Evolutionary conservation across 2,329 filamentous ascomycete genomes (phyloP).

Genomic region (Paecilomyces formosus): DNA sequence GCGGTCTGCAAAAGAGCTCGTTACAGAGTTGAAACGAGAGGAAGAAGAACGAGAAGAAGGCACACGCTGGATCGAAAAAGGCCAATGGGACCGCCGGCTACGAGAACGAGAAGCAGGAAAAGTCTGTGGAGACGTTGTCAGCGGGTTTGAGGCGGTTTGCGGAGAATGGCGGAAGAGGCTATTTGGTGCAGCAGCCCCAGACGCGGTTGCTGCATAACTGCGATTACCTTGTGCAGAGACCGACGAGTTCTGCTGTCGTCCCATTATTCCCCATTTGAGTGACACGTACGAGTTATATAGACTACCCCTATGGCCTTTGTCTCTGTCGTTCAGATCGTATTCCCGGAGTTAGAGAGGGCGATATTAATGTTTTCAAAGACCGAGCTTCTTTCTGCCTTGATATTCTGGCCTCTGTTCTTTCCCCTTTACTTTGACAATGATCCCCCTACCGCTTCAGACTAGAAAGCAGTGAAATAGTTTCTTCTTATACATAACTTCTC

Average conservation of each 20-base stretch:
- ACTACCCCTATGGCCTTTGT: not conserved
- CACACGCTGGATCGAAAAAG: slow-evolving; percentile 69
- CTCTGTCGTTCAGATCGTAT: not conserved
- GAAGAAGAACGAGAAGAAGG: slow-evolving; percentile 77
- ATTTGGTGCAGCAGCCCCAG: slow-evolving; percentile 38
- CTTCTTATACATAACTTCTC: not conserved
- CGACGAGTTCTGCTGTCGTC: not conserved
- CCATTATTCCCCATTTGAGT: not conserved
- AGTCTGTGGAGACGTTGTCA: slow-evolving; percentile 80
- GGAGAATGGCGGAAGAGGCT: slow-evolving; percentile 73
- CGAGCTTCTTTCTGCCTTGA: not conserved
- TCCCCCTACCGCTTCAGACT: not conserved
- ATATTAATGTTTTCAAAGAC: not conserved
- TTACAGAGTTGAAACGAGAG: slow-evolving; percentile 77
- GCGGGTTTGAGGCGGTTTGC: slow-evolving; percentile 87
- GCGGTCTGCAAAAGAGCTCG: slow-evolving; percentile 73
- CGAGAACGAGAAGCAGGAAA: slow-evolving; percentile 70
- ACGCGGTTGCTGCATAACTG: slow-evolving; percentile 21
- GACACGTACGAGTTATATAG: not conserved
- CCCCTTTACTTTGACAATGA: not conserved
- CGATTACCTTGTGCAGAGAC: slow-evolving; percentile 6
- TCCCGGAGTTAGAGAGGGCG: not conserved
- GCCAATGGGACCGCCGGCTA: slow-evolving; percentile 75
- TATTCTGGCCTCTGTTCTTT: not conserved
- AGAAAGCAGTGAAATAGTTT: not conserved